phyloP scores from a whole-genome alignment of 2,329 filamentous ascomycete species.

The Alternaria sp. region DNA sequence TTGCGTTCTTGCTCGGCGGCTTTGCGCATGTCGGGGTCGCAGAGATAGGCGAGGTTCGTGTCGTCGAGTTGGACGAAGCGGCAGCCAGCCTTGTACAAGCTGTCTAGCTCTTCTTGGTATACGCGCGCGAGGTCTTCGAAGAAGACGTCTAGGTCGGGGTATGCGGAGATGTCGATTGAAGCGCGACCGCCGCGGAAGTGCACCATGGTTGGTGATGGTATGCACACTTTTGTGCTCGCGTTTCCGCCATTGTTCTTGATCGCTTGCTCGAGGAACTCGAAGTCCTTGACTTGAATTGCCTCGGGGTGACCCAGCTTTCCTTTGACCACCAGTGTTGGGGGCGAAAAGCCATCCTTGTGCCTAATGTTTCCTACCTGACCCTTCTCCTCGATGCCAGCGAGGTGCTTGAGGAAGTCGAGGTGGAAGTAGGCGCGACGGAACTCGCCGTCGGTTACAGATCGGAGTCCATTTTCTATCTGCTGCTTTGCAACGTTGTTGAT shows the following conservation, averaged over 20 bases:
- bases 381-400: constrained; percentile 63
- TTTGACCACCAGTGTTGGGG: constrained; percentile 64
- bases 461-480: constrained; percentile 60
- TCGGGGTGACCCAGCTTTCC: constrained; percentile 63
- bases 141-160: constrained; percentile 64
- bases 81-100: constrained; percentile 64
- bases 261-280: constrained; percentile 61
- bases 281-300: constrained; percentile 66
- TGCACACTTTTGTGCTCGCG: constrained; percentile 64
- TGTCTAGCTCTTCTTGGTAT: constrained; percentile 64
- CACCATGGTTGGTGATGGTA: constrained; percentile 68
- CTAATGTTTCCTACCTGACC: constrained; percentile 58
- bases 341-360: constrained; percentile 57
- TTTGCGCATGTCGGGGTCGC: constrained; percentile 64
- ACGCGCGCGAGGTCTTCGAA: constrained; percentile 65
- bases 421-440: constrained; percentile 67
- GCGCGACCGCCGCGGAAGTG: constrained; percentile 66
- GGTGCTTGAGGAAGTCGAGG: constrained; percentile 66
- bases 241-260: constrained; percentile 53
- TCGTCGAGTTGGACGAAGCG: constrained; percentile 68
- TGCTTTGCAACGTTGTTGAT: constrained; percentile 60
- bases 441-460: constrained; percentile 65
- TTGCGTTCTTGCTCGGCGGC: constrained; percentile 61
- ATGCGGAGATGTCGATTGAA: constrained; percentile 62
- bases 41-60: constrained; percentile 68